A percentile compares a stretch with the other conserved stretches of the same genome.
These are phyloP conservation scores for Rhodotorula babjevae DNA, from an alignment of 768 basidiomycete species.

Conservation along the genomic window DNA sequence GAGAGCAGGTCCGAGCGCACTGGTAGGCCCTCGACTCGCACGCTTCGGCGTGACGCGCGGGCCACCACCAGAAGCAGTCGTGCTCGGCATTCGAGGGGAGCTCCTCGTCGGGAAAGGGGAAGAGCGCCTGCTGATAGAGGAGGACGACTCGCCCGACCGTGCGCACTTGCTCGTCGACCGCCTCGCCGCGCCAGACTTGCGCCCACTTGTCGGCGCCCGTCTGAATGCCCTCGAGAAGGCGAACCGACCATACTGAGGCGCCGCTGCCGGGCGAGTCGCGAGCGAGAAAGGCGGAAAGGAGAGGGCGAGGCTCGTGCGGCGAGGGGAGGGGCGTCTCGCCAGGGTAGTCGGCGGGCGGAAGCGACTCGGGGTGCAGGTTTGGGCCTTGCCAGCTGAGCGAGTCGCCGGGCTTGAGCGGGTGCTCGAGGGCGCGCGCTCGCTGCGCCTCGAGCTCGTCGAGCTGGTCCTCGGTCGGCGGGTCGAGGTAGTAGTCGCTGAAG, in stretches of 20 bases:
- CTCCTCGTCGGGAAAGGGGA: not conserved
- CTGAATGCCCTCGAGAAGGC: not conserved
- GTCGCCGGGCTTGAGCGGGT: not conserved
- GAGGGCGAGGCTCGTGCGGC: conserved; percentile 6
- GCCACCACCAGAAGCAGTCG: not conserved
- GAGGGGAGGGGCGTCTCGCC: not conserved
- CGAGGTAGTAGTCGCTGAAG: too few species aligned
- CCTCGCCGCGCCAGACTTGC: conserved; percentile 16
- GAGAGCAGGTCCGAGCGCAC: not conserved
- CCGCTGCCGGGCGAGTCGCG: not conserved
- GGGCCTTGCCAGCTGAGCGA: not conserved
- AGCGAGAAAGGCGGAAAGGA: not conserved
- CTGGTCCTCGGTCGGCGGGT: too few species aligned
- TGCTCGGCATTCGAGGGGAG: not conserved
- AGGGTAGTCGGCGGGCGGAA: not conserved
- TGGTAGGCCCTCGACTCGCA: not conserved
- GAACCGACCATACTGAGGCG: conserved; percentile 9
- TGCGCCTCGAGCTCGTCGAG: too few species aligned
- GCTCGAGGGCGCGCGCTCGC: not conserved
- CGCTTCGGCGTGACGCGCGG: not conserved
- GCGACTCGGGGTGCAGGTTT: not conserved
- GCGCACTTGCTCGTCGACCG: not conserved
- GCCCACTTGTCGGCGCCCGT: not conserved
- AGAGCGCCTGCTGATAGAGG: conserved; percentile 4
- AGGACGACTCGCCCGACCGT: not conserved